Percentiles rank a stretch among this genome's conserved stretches.
These are phyloP conservation scores for Rubia peregrina DNA, from an alignment of 305 asterid species.

Conservation along the genomic window DNA sequence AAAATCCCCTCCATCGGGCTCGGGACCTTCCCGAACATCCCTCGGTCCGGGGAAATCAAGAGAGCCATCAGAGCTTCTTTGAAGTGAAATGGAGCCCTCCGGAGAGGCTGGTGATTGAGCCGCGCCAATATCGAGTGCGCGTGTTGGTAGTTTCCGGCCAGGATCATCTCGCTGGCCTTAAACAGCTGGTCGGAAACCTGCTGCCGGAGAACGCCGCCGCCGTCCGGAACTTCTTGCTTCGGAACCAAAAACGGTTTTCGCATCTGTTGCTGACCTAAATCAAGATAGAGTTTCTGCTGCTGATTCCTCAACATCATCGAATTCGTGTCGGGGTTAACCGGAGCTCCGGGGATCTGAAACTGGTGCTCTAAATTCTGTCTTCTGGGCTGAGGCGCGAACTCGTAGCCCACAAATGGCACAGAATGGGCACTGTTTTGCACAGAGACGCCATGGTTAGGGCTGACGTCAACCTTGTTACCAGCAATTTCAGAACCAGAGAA, in stretches of 20 bases:
- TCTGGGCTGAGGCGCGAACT: slow-evolving; percentile 27
- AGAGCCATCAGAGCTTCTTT: slow-evolving; percentile 43
- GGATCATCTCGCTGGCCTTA: slow-evolving; percentile 44
- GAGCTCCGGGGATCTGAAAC: slow-evolving; percentile 20
- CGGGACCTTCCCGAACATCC: slow-evolving; percentile 25
- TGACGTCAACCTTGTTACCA: slow-evolving; percentile 20
- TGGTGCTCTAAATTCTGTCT: slow-evolving; percentile 28
- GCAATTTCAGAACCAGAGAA: slow-evolving; percentile 25
- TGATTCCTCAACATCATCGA: slow-evolving; percentile 16
- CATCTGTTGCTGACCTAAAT: slow-evolving; percentile 24
- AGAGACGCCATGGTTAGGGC: slow-evolving; percentile 15
- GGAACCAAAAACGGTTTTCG: slow-evolving; percentile 35
- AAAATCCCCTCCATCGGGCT: slow-evolving; percentile 39
- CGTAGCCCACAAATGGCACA: slow-evolving; percentile 3
- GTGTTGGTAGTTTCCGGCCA: slow-evolving; percentile 43
- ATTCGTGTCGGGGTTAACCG: slow-evolving; percentile 18
- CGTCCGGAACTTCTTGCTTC: slow-evolving; percentile 33
- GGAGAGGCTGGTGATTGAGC: slow-evolving; percentile 95
- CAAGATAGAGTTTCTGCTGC: slow-evolving; percentile 19
- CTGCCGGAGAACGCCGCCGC: slow-evolving; percentile 25
- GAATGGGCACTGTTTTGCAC: background rate
- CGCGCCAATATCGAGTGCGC: slow-evolving; percentile 99
- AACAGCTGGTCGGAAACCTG: slow-evolving; percentile 34
- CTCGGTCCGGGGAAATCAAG: slow-evolving; percentile 24
- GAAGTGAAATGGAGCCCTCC: slow-evolving; percentile 42